These are phyloP conservation scores for Pleurotus salmoneostramineus DNA, from an alignment of 768 basidiomycete species.

Conservation along the genomic window DNA sequence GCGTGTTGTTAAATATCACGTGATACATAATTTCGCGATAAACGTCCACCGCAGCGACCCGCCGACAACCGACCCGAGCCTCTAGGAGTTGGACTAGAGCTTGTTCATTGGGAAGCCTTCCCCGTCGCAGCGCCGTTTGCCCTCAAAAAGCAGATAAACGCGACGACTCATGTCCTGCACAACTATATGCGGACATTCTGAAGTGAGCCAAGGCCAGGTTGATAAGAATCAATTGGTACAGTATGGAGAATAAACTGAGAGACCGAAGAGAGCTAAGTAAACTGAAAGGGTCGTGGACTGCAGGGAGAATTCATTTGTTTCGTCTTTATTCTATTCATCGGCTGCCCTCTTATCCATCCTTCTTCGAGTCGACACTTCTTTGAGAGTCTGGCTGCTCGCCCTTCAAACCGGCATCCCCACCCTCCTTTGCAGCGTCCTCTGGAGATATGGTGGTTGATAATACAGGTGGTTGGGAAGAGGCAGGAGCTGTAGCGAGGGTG, in stretches of 20 bases:
- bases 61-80: no score
- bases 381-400: background rate
- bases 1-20: no score
- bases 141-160: no score
- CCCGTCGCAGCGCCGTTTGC: no score
- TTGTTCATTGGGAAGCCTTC: no score
- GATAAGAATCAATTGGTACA: background rate
- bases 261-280: background rate
- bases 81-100: no score
- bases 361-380: background rate
- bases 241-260: background rate
- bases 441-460: background rate
- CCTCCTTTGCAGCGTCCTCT: background rate
- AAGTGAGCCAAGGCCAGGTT: background rate
- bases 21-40: no score
- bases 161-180: no score
- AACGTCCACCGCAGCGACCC: no score
- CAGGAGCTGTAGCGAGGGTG: background rate
- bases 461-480: background rate
- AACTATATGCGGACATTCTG: no score
- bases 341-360: background rate
- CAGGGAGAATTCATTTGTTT: no score
- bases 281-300: no score
- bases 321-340: background rate
- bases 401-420: background rate